Evolutionary conservation across 2,329 filamentous ascomycete genomes (phyloP), one percentile per base, ranked within the genome.

Genomic region (Diaporthe batatas): DNA sequence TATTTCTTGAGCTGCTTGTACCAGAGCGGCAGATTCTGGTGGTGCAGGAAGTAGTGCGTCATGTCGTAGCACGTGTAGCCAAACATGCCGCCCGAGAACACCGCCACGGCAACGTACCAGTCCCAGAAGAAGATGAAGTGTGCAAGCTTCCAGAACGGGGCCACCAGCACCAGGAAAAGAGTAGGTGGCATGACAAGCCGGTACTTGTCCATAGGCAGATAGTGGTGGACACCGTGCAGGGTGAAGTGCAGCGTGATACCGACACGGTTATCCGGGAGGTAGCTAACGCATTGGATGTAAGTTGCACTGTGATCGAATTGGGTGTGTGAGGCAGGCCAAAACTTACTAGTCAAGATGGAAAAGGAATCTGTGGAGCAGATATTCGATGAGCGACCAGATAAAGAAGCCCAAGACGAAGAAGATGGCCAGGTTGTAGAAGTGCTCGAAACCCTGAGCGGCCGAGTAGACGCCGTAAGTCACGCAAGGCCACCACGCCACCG

Each of bases 41-140:
- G 96, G 83, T 99, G 96, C 51, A 99, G 89, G 88, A 99, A 99
- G 87, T 98, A 99, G 83, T 99, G 96, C 1, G 96, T 99, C 86
- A 98, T 80, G 82, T 99, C 96, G 85, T 99, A 99, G 87, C 93
- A 95, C 75, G 98, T 89, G 82, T 99, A 99, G 72, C 96, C 96
- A 78, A 98, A 97, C 75, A 99, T 91, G 75, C 95, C 96, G 65
- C 96, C 96, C 79, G 92, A 96, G 86, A 89, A 99, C 5, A 94
- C 92, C 29, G 91, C 90, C 0, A 91, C 90, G 6, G 91, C 96
- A 12, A 92, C 89, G 82, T 93, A 89, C 95, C 95, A 98, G 83
- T 96, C 90, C 84, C 91, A 95, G 81, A 85, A 93, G 82, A 99
- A 94, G 70, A 98, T 80, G 2, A 87, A 77, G 77, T 98, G 96